Percentiles rank a stretch among this genome's conserved stretches.
phyloP scores from a whole-genome alignment of 2,329 filamentous ascomycete species.

The Fusarium foetens region DNA sequence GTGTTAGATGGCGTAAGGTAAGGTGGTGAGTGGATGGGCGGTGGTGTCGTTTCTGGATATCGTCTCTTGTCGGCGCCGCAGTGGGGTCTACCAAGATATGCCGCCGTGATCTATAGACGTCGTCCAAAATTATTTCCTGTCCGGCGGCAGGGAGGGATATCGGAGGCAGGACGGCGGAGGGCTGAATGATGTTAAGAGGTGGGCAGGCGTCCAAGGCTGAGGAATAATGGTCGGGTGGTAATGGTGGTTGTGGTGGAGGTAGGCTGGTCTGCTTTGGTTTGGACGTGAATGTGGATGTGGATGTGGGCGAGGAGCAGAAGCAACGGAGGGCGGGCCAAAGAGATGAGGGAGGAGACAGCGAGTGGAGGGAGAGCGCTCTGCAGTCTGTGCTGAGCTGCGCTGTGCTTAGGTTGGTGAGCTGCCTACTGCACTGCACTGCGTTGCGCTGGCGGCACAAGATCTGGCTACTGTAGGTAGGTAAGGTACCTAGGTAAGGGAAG shows the following conservation, averaged over 20 bases:
- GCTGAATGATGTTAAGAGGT: slow-evolving; percentile 31
- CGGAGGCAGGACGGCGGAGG: slow-evolving; percentile 20
- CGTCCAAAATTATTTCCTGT: slow-evolving; percentile 28
- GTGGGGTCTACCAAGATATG: slow-evolving; percentile 40
- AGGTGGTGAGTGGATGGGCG: slow-evolving; percentile 25
- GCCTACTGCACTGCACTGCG: background rate
- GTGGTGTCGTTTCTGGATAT: slow-evolving; percentile 42
- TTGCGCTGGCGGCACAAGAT: slow-evolving; percentile 17
- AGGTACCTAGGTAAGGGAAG: slow-evolving; percentile 2
- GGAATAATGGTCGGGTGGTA: slow-evolving; percentile 23
- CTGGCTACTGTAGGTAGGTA: background rate
- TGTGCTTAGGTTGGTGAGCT: slow-evolving; percentile 7
- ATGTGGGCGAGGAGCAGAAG: slow-evolving; percentile 21
- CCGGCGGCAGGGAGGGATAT: slow-evolving; percentile 14
- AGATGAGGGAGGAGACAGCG: slow-evolving; percentile 36
- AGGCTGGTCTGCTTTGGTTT: slow-evolving; percentile 13
- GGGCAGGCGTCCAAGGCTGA: slow-evolving; percentile 36
- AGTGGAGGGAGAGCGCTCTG: slow-evolving; percentile 31
- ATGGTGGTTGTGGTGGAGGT: slow-evolving; percentile 8
- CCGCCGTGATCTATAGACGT: slow-evolving; percentile 28
- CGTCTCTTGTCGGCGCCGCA: slow-evolving; percentile 39
- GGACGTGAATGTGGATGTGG: slow-evolving; percentile 23
- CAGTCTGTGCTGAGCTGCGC: slow-evolving; percentile 32
- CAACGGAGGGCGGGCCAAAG: slow-evolving; percentile 30
- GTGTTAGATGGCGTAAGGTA: slow-evolving; percentile 19